Conservation (phyloP, 2,329 filamentous ascomycete species). For the Verticillium nubilum region DNA sequence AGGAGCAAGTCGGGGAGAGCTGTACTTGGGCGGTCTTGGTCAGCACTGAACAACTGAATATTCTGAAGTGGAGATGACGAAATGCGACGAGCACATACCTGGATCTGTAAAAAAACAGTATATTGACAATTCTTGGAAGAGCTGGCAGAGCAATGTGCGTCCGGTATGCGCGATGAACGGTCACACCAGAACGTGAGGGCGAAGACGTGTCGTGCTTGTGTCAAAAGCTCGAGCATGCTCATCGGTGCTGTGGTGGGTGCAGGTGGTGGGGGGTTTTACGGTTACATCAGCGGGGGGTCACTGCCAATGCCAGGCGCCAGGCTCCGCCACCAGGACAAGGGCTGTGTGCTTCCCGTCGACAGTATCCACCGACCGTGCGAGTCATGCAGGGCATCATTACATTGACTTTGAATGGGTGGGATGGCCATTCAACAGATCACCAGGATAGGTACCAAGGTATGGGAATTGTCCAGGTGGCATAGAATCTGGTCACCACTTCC, state of each 20-base stretch:
- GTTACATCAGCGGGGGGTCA: conserved; percentile 2
- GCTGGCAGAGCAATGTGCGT: background rate
- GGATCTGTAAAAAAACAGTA: background rate
- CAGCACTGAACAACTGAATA: background rate
- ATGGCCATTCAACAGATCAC: no score
- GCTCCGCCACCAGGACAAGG: background rate
- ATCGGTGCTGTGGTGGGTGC: background rate
- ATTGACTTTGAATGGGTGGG: no score
- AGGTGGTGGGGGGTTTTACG: background rate
- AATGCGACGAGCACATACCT: background rate
- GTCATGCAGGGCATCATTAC: no score
- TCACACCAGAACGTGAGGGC: background rate
- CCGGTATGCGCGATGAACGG: background rate
- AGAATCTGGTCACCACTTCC: no score
- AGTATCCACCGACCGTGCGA: no score
- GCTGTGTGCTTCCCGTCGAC: background rate
- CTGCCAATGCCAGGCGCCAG: background rate
- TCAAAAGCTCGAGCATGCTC: background rate
- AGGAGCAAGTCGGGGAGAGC: background rate
- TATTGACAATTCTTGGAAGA: background rate
- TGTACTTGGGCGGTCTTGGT: background rate
- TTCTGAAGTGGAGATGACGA: background rate
- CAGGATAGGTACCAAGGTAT: no score
- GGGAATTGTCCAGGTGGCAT: no score
- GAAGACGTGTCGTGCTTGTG: background rate